phyloP scores from a whole-genome alignment of 2,329 filamentous ascomycete genomes.

The Ceratocystis ficicola region DNA sequence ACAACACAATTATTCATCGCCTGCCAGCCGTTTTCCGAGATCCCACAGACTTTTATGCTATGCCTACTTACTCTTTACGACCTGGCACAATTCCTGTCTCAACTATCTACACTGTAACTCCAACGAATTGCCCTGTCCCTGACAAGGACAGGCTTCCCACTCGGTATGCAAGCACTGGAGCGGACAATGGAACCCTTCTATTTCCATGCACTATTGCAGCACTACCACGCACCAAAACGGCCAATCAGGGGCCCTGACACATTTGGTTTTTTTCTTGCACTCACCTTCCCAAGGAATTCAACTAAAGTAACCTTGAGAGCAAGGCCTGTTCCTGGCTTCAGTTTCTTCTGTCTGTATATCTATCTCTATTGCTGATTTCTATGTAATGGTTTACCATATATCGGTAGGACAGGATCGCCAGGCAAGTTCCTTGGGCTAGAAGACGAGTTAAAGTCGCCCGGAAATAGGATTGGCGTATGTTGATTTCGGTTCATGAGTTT shows the following conservation, averaged over 20 bases:
- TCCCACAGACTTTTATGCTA: not conserved
- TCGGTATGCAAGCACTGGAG: conserved; percentile 2
- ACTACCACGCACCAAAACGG: not conserved
- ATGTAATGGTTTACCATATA: not conserved
- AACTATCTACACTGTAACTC: conserved; percentile 1
- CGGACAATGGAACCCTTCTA: not conserved
- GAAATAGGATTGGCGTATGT: conserved; percentile 1
- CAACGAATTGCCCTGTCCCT: conserved; percentile 1
- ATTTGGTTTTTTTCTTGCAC: not conserved
- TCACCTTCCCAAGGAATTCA: not conserved
- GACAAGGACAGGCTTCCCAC: not conserved
- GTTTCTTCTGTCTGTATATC: not conserved
- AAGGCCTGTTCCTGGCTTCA: not conserved
- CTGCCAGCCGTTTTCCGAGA: not conserved
- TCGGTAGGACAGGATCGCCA: not conserved
- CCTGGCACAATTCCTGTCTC: not conserved
- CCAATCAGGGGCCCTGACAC: not conserved
- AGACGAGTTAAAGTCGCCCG: not conserved
- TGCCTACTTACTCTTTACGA: not conserved
- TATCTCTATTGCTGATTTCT: not conserved
- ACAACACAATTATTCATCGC: no score
- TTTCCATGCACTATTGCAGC: not conserved
- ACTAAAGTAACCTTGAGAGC: not conserved
- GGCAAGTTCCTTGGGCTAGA: not conserved
- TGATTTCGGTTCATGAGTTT: conserved; percentile 1